These are phyloP conservation scores for Boletellus sp. DNA, from an alignment of 768 basidiomycete species.

Conservation along the genomic window DNA sequence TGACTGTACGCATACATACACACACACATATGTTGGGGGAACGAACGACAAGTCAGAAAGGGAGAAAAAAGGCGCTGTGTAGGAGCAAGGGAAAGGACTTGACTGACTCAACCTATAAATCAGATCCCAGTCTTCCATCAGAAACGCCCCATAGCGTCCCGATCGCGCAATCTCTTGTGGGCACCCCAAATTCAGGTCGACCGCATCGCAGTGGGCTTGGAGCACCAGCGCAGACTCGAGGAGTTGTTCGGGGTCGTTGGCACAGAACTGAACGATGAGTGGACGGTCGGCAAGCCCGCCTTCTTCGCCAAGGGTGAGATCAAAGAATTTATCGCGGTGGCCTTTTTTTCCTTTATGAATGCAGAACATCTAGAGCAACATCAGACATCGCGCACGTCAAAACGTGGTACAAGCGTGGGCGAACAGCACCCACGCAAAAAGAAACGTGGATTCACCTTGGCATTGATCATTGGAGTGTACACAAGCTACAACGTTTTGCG, in stretches of 20 bases:
- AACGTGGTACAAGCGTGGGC: not conserved
- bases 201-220: slow-evolving; percentile 80
- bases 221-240: slow-evolving; percentile 75
- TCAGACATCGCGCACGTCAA: too few relatives aligned
- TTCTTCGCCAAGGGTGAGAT: slow-evolving; percentile 73
- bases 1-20: slow-evolving; percentile 49
- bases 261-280: slow-evolving; percentile 90
- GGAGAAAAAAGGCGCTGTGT: not conserved
- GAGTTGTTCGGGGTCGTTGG: slow-evolving; percentile 78
- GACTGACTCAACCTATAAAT: slow-evolving; percentile 73
- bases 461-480: slow-evolving; percentile 99
- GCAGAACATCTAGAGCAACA: slow-evolving; percentile 53
- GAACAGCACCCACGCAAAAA: not conserved
- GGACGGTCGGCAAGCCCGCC: slow-evolving; percentile 75
- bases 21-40: too few relatives aligned
- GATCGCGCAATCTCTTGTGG: slow-evolving; percentile 92
- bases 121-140: slow-evolving; percentile 94
- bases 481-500: slow-evolving; percentile 50
- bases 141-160: slow-evolving; percentile 84
- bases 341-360: slow-evolving; percentile 32
- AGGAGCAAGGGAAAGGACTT: not conserved
- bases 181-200: slow-evolving; percentile 92
- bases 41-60: not conserved
- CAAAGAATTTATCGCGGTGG: slow-evolving; percentile 64
- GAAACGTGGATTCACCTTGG: slow-evolving; percentile 50